Percentiles rank a stretch among this genome's conserved stretches.
phyloP scores from a whole-genome alignment of 805 yeast species.

The Candida yuanshanica region DNA sequence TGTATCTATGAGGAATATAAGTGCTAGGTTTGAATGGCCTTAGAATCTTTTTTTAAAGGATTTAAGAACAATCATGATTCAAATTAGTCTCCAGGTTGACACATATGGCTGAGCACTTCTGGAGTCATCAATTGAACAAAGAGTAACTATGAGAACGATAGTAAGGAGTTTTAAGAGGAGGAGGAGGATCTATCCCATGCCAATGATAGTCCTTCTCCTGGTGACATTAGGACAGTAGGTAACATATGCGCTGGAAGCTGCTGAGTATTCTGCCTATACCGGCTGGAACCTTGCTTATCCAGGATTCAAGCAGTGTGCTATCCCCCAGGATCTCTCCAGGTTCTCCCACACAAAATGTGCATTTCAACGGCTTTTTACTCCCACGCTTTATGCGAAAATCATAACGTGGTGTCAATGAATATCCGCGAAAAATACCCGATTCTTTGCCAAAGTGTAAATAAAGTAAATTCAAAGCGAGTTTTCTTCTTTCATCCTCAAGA shows the following conservation, averaged over 20 bases:
- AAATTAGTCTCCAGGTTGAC: not conserved
- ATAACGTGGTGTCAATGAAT: not conserved
- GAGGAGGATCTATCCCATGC: too few relatives aligned
- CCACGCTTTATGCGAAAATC: not conserved
- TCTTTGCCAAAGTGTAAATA: not conserved
- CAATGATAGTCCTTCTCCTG: too few relatives aligned
- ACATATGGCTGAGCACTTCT: not conserved
- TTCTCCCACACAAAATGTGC: constrained; percentile 1
- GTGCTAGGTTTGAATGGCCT: not conserved
- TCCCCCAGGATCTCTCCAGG: not conserved
- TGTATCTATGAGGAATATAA: too few relatives aligned
- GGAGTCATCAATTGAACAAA: not conserved
- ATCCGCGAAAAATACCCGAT: constrained; percentile 2
- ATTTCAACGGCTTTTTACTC: not conserved
- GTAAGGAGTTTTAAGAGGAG: too few relatives aligned
- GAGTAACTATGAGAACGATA: too few relatives aligned
- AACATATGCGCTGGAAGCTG: too few relatives aligned
- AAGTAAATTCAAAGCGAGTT: not conserved
- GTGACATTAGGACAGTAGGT: too few relatives aligned
- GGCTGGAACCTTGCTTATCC: too few relatives aligned
- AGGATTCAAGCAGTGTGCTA: too few relatives aligned
- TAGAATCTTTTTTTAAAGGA: not conserved
- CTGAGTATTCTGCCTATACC: too few relatives aligned
- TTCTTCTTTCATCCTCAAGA: not conserved
- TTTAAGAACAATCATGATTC: not conserved